phyloP scores from a whole-genome alignment of 1,284 basidiomycete species.

The Taiwanofungus camphoratus region DNA sequence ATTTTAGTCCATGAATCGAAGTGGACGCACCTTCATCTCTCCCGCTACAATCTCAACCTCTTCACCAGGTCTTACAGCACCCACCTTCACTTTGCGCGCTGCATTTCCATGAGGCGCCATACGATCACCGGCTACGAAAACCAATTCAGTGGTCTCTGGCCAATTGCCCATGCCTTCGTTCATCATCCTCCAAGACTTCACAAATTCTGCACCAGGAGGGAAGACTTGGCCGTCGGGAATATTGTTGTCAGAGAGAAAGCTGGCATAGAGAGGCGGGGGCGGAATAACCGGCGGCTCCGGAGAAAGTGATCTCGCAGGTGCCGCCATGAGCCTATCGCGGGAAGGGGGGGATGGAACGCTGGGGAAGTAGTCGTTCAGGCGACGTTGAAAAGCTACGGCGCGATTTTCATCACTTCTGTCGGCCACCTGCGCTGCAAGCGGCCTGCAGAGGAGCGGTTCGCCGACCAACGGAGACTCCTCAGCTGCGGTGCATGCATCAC shows the following conservation, averaged over 20 bases:
- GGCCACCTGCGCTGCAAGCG: conserved; percentile 11
- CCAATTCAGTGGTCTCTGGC: conserved; percentile 61
- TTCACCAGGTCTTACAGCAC: conserved; percentile 46
- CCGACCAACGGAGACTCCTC: conserved; percentile 26
- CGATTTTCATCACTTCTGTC: conserved; percentile 7
- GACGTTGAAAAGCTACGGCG: neutral
- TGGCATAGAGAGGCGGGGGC: conserved; percentile 37
- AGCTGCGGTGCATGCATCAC: neutral
- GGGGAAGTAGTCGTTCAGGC: conserved; percentile 4
- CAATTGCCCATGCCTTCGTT: conserved; percentile 62
- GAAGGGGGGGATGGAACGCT: neutral
- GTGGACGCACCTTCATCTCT: conserved; percentile 57
- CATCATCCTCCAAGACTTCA: conserved; percentile 72
- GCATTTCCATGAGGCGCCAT: conserved; percentile 32
- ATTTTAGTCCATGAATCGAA: neutral
- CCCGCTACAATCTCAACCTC: conserved; percentile 61
- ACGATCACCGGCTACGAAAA: conserved; percentile 62
- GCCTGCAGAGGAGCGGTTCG: conserved; percentile 27
- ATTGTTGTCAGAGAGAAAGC: conserved; percentile 62
- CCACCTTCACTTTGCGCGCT: conserved; percentile 39
- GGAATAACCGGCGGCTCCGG: conserved; percentile 1
- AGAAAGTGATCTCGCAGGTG: conserved; percentile 1
- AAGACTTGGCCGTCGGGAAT: conserved; percentile 73
- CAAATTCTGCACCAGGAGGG: conserved; percentile 78
- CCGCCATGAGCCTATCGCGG: neutral